Percentiles rank a stretch among this genome's conserved stretches.
Evolutionary conservation across 257 asterid genomes (phyloP).

Genomic region (Capsicum pubescens): DNA sequence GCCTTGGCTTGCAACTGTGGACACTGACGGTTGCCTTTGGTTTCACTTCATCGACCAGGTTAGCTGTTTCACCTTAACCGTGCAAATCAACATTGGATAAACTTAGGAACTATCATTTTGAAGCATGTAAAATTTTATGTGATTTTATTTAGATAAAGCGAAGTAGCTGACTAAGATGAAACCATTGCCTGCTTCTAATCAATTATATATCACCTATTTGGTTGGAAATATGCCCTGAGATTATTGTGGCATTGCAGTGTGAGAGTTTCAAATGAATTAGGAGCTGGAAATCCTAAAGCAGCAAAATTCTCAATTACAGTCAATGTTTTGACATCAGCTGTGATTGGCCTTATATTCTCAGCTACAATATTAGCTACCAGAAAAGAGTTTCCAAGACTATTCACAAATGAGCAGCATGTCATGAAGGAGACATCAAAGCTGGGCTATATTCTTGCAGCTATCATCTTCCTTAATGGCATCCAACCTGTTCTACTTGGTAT

Average conservation of each 20-base stretch:
- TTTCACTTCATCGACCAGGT: constrained; percentile 65
- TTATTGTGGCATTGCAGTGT: constrained; percentile 35
- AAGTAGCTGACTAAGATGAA: not conserved
- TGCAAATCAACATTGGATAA: too few species aligned
- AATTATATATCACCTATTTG: not conserved
- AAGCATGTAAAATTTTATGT: too few species aligned
- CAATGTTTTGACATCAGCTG: constrained; percentile 38
- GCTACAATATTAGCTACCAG: constrained; percentile 35
- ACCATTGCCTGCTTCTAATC: not conserved
- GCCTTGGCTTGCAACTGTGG: constrained; percentile 80
- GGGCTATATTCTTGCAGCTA: constrained; percentile 46
- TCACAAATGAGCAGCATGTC: constrained; percentile 39
- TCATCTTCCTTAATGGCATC: constrained; percentile 44
- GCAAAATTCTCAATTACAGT: constrained; percentile 40
- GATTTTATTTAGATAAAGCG: too few species aligned
- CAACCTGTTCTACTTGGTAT: constrained; percentile 46
- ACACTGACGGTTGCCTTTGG: constrained; percentile 71
- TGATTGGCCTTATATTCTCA: constrained; percentile 42
- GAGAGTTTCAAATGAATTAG: constrained; percentile 52
- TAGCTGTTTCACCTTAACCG: not conserved
- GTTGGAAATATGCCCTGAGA: not conserved
- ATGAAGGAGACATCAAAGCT: constrained; percentile 35
- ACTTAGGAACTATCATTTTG: too few species aligned
- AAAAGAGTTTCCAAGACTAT: constrained; percentile 37
- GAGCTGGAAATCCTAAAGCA: constrained; percentile 45